phyloP scores from a whole-genome alignment of 2,329 filamentous ascomycete species.

The Phialemoniopsis sp. region DNA sequence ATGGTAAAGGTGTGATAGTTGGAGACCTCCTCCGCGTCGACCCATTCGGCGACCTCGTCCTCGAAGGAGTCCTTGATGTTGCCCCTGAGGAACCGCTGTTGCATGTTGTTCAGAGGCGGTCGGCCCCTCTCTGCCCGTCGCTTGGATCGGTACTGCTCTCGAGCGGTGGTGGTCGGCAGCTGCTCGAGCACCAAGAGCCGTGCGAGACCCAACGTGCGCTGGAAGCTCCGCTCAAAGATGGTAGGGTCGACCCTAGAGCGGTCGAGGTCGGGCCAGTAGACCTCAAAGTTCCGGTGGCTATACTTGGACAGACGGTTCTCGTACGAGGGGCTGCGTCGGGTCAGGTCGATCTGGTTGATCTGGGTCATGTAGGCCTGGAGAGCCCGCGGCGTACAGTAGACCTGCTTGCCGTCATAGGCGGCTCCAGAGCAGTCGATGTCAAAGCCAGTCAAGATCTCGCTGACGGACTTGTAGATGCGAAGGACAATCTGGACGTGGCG shows the following conservation, averaged over 20 bases:
- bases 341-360: constrained; percentile 75
- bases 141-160: constrained; percentile 67
- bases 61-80: constrained; percentile 76
- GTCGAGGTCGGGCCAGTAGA: constrained; percentile 73
- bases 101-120: constrained; percentile 41
- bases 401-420: constrained; percentile 76
- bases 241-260: constrained; percentile 77
- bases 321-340: constrained; percentile 77
- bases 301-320: constrained; percentile 86
- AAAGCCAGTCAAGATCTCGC: constrained; percentile 83
- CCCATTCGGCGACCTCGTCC: constrained; percentile 82
- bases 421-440: constrained; percentile 83
- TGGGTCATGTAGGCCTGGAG: constrained; percentile 78
- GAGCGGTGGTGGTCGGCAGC: constrained; percentile 63
- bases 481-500: constrained; percentile 75
- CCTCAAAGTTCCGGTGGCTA: constrained; percentile 77
- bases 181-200: constrained; percentile 76
- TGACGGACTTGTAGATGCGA: constrained; percentile 77
- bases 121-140: constrained; percentile 69
- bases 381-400: constrained; percentile 74
- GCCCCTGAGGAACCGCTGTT: constrained; percentile 42
- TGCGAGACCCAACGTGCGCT: constrained; percentile 70
- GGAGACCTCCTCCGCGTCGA: constrained; percentile 69
- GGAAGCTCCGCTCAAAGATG: constrained; percentile 80
- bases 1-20: constrained; percentile 77